Base-by-base conservation (phyloP, 331 rosid species). In the Quercus phellos region DNA sequence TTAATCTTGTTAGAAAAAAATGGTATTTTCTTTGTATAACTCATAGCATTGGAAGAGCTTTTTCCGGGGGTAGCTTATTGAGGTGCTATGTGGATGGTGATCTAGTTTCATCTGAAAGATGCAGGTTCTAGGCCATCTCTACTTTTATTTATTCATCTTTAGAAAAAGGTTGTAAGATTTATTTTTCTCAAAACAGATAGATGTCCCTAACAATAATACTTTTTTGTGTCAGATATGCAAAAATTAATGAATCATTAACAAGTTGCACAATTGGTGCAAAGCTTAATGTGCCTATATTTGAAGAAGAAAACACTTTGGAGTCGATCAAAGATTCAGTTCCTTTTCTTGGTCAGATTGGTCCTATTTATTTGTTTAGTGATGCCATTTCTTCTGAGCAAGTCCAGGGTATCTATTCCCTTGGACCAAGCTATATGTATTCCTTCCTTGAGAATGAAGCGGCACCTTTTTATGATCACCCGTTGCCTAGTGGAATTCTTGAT, bases 401-500 rank as follows among this genome's bases (percentile, higher is more conserved):
- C 63, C 94, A 77, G 81, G 89, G 96, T 70, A 94, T 94, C 74
- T 88, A 87, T 82, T 88, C 94, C 22, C 91, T 94, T 17, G 99
- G 99, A 80, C 99, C 98, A 42, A 94, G 96, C 81, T 94, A 94
- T 86, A 94, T 94, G 98, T 94, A 92, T 84, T 90, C 96, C 1
- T 92, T 94, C 83, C 97, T 92, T 81, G 97, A 92, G 79, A 91
- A 83, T 82, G 99, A 94, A 82, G 89, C 93, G 27, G 84, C 90
- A 63, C 86, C 92, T 24, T 84, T 90, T 68, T 86, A 80, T 77
- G 96, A 90, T 55, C 92, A 87, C 81, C 89, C 79, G 29, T 74
- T 88, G 72, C 91, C 90, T 43, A 90, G 89, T 75, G 98, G 93
- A 61, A 89, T 94, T 85, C 94, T 92, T 79, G 91, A 92, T 90